These are phyloP conservation scores for Coffea humblotiana DNA, from an alignment of 305 asterid genomes.

Conservation along the genomic window DNA sequence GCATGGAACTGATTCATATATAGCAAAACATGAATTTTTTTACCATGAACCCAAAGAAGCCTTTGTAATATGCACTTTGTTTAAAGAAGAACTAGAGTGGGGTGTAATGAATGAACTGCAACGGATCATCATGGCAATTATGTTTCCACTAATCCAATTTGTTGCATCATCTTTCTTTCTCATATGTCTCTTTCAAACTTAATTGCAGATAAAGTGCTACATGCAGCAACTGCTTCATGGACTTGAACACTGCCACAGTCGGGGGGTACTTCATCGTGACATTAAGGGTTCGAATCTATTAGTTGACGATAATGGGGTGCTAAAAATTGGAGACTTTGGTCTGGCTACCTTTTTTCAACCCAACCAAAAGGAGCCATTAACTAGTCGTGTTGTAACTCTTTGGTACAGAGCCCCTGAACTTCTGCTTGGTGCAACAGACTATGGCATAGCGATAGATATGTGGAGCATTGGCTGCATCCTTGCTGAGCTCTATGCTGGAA, in stretches of 20 bases:
- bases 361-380: conserved; percentile 60
- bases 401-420: conserved; percentile 98
- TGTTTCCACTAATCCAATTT: neutral
- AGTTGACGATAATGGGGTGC: conserved; percentile 59
- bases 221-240: conserved; percentile 72
- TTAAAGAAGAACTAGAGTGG: neutral
- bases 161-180: neutral
- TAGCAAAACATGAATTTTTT: neutral
- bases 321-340: conserved; percentile 83
- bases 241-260: conserved; percentile 78
- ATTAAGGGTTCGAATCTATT: conserved; percentile 89
- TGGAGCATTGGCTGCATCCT: conserved; percentile 95
- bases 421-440: conserved; percentile 74
- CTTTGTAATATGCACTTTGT: neutral
- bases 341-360: conserved; percentile 62
- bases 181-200: neutral
- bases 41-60: neutral
- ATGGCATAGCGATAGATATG: conserved; percentile 77
- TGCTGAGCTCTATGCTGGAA: conserved; percentile 73
- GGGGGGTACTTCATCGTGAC: conserved; percentile 83
- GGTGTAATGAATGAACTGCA: neutral
- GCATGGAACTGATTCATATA: neutral
- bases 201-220: conserved; percentile 71
- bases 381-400: conserved; percentile 88
- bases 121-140: neutral